Evolutionary conservation across 805 yeast species (phyloP), one percentile per base, ranked within the genome.

Genomic region (Wickerhamomyces pijperi): DNA sequence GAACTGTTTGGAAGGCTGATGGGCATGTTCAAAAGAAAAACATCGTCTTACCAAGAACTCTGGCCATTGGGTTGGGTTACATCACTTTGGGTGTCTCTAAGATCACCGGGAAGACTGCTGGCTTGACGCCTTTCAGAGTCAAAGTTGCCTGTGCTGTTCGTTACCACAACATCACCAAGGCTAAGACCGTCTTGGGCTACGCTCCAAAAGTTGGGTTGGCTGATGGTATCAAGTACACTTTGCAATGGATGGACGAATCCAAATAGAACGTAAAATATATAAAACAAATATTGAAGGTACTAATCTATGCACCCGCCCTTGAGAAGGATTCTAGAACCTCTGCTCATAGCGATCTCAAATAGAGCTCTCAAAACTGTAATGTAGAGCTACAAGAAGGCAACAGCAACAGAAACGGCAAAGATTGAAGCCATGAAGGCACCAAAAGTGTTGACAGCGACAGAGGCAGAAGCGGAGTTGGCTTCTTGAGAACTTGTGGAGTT

Each of bases 1-100:
- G 97, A 54, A 82, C 94, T 2, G 94, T 92, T 19, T 92, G 97
- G 97, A 90, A 90, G 58, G 88, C 90, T 18, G 96, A 87, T 61
- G 97, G 96, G 3, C 82, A 79, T 54, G 71, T 84, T 40, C 92
- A 82, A 48, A 70, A 70, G 21, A 67, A 61, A 38, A 79, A 76
- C 48, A 76, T 85, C 46, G 87, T 76, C 17, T 68, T 92, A 42
- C 69, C 70, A 36, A 74, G 82, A 51, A 76, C 82, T 0, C 63
- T 85, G n/a, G 97, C 95, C 2, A 70, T 92, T 43, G 71, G 66
- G 2, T 77, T 81, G 32, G 97, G 97, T 14, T 82, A 84, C 53
- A 58, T 86, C 32, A 76, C 94, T n/a, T 83, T 82, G 49, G 73
- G 75, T 52, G 72, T 79, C 43, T 74, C 92, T 11, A 76, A 74